Evolutionary conservation across 148 eudicot genomes (phyloP).

Genomic region (Diospyros kaki): DNA sequence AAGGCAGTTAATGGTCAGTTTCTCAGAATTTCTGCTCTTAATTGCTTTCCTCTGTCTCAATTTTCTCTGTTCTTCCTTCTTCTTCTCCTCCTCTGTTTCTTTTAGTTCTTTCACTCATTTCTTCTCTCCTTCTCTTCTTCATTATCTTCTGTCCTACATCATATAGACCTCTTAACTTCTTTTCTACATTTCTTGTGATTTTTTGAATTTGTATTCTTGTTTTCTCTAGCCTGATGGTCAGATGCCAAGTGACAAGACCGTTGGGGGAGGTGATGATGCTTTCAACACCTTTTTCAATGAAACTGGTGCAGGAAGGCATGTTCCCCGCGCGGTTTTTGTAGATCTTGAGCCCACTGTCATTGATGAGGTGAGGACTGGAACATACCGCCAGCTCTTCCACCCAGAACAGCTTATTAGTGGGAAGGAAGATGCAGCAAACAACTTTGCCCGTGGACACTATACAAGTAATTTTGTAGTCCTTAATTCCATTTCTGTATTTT

Average conservation of each 20-base stretch:
- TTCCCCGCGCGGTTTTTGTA: constrained; percentile 7
- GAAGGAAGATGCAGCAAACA: constrained; percentile 16
- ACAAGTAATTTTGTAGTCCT: not conserved
- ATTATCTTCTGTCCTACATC: not conserved
- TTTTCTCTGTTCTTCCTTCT: too few species aligned
- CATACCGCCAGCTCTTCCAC: constrained; percentile 16
- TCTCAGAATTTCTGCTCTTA: too few species aligned
- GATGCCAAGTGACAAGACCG: constrained; percentile 17
- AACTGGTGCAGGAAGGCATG: constrained; percentile 12
- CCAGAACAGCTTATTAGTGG: constrained; percentile 17
- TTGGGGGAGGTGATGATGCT: constrained; percentile 12
- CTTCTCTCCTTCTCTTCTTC: too few species aligned
- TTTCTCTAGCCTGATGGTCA: constrained; percentile 12
- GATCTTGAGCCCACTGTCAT: constrained; percentile 14
- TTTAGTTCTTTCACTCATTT: not conserved
- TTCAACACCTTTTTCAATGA: constrained; percentile 15
- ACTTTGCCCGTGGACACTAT: constrained; percentile 15
- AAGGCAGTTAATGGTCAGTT: too few species aligned
- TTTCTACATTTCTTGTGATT: not conserved
- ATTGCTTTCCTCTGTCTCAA: too few species aligned
- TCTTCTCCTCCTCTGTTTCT: too few species aligned
- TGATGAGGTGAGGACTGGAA: constrained; percentile 9
- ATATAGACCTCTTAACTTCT: not conserved
- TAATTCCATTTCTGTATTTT: too few species aligned
- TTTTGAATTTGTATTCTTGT: not conserved